These are phyloP conservation scores for Penicillium verrucosum DNA, from an alignment of 2,329 filamentous ascomycete genomes.

Conservation along the genomic window DNA sequence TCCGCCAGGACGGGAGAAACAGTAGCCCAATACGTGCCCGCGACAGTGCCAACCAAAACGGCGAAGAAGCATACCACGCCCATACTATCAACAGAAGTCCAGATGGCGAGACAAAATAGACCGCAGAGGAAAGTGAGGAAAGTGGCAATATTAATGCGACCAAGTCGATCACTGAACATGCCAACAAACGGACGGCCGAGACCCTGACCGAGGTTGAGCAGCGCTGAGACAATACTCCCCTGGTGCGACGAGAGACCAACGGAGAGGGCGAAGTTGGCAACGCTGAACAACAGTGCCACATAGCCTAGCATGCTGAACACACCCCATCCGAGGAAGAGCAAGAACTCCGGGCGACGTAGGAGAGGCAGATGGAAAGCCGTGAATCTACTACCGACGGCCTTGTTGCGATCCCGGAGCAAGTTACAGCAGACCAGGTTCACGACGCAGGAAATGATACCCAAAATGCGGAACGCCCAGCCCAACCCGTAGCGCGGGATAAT, in stretches of 20 bases:
- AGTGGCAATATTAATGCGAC: conserved; percentile 61
- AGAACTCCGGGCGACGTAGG: conserved; percentile 54
- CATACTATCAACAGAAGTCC: conserved; percentile 58
- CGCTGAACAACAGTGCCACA: conserved; percentile 61
- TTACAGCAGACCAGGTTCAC: conserved; percentile 54
- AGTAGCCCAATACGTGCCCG: conserved; percentile 60
- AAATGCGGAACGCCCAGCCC: conserved; percentile 59
- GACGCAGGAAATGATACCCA: conserved; percentile 54
- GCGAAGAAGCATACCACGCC: conserved; percentile 59
- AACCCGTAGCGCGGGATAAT: conserved; percentile 57
- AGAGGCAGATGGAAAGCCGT: conserved; percentile 53
- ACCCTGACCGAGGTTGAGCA: conserved; percentile 62
- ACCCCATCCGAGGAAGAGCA: conserved; percentile 58
- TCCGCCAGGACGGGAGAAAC: conserved; percentile 60
- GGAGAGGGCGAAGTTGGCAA: conserved; percentile 60
- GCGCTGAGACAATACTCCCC: conserved; percentile 58
- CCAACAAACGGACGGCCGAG: conserved; percentile 58
- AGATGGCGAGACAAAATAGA: conserved; percentile 59
- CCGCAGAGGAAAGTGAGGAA: conserved; percentile 55
- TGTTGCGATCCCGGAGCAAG: conserved; percentile 57
- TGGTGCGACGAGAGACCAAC: conserved; percentile 60
- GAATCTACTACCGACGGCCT: conserved; percentile 52
- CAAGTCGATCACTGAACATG: conserved; percentile 59
- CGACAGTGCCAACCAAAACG: conserved; percentile 55
- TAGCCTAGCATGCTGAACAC: conserved; percentile 64